Evolutionary conservation across 2,329 filamentous ascomycete species (phyloP).

Genomic region (Xylariomycetidae sp.): DNA sequence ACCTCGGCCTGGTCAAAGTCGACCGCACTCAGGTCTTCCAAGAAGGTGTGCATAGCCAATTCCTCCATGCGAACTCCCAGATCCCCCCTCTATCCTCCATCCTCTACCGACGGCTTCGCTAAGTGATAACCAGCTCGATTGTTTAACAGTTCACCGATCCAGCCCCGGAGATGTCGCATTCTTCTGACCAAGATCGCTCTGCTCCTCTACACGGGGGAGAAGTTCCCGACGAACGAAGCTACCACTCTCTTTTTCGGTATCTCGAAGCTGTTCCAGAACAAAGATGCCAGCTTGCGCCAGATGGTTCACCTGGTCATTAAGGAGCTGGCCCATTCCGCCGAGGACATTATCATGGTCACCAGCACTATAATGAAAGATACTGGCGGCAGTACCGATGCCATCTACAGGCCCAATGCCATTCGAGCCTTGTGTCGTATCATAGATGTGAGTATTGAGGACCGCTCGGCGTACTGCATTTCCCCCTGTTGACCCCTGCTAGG

Average conservation of each 20-base stretch:
- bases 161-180: constrained; percentile 94
- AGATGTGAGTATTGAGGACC: constrained; percentile 88
- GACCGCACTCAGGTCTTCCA: constrained; percentile 98
- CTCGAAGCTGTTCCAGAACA: constrained; percentile 99
- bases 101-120: constrained; percentile 31
- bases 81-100: constrained; percentile 5
- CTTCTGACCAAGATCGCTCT: constrained; percentile 96
- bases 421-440: constrained; percentile 94
- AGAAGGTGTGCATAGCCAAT: constrained; percentile 66
- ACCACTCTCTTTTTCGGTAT: constrained; percentile 98
- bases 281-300: constrained; percentile 94
- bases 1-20: constrained; percentile 90
- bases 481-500: constrained; percentile 44
- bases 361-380: constrained; percentile 99
- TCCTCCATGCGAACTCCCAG: constrained; percentile 52
- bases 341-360: constrained; percentile 99
- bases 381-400: constrained; percentile 86
- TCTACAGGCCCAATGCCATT: constrained; percentile 94
- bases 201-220: constrained; percentile 93
- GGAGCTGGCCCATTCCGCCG: constrained; percentile 89
- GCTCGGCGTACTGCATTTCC: neutral
- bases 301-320: constrained; percentile 99
- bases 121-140: constrained; percentile 85
- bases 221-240: constrained; percentile 94
- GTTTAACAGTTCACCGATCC: constrained; percentile 97